Percentiles rank a stretch among this genome's conserved stretches.
phyloP scores from a whole-genome alignment of 2,329 filamentous ascomycete genomes.

The Ceratocystis variospora region DNA sequence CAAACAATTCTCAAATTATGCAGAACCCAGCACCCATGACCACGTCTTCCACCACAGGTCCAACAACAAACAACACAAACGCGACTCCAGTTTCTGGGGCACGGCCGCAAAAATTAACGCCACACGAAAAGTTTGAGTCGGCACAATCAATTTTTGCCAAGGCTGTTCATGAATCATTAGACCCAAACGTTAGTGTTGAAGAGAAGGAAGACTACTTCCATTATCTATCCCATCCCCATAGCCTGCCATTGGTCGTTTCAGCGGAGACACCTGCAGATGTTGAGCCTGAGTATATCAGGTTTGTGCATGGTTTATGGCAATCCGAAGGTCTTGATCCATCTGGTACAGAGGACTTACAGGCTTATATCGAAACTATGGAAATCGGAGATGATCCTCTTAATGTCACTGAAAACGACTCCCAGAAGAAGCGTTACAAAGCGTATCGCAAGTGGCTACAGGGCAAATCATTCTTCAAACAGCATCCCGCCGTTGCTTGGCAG shows the following conservation, averaged over 20 bases:
- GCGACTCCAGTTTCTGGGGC: constrained; percentile 19
- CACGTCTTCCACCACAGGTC: background rate
- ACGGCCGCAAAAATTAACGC: constrained; percentile 5
- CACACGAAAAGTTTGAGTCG: constrained; percentile 57
- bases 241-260: constrained; percentile 68
- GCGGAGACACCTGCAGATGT: constrained; percentile 48
- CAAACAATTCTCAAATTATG: background rate
- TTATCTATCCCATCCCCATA: constrained; percentile 81
- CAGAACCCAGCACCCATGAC: background rate
- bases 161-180: constrained; percentile 70
- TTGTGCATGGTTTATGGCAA: constrained; percentile 52
- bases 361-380: constrained; percentile 64
- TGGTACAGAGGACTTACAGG: constrained; percentile 28
- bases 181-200: constrained; percentile 61
- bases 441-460: constrained; percentile 90
- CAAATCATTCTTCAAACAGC: constrained; percentile 93
- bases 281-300: constrained; percentile 63
- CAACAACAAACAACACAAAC: constrained; percentile 29
- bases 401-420: constrained; percentile 71
- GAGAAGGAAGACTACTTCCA: constrained; percentile 78
- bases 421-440: constrained; percentile 92
- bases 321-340: constrained; percentile 44
- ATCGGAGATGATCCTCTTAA: constrained; percentile 74
- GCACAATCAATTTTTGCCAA: constrained; percentile 82
- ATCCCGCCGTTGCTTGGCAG: constrained; percentile 40